A percentile compares a stretch with the other conserved stretches of the same genome.
phyloP scores from a whole-genome alignment of 805 yeast species.

The Saturnispora serradocipensis region DNA sequence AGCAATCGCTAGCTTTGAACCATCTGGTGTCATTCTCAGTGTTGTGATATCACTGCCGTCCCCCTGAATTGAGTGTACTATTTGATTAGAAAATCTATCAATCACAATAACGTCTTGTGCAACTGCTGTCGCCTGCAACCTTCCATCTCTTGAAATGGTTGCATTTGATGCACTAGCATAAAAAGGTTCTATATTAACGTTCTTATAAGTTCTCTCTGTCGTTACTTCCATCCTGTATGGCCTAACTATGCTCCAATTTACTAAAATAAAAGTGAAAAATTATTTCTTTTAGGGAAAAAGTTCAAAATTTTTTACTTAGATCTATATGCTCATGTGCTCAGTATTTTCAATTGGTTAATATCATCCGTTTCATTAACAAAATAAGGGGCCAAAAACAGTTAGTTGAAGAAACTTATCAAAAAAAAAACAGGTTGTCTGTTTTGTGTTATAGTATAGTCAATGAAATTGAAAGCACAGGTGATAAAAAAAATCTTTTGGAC shows the following conservation, averaged over 20 bases:
- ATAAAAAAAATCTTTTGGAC: no score
- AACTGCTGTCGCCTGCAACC: conserved; percentile 67
- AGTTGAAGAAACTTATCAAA: no score
- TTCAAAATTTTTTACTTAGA: conserved; percentile 1
- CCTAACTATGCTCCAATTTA: not conserved
- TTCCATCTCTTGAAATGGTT: conserved; percentile 52
- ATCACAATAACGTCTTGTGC: conserved; percentile 70
- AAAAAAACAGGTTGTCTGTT: no score
- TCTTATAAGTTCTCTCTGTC: conserved; percentile 27
- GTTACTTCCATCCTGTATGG: conserved; percentile 9
- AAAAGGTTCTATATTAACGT: conserved; percentile 61
- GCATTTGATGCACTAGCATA: conserved; percentile 81
- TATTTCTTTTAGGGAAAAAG: not conserved
- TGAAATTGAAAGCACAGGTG: no score
- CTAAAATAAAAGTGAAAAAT: conserved; percentile 4
- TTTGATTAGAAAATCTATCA: conserved; percentile 47
- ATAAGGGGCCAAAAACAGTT: no score
- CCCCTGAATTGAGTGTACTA: conserved; percentile 59
- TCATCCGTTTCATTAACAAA: no score
- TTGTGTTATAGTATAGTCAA: not conserved
- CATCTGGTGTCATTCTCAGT: conserved; percentile 70
- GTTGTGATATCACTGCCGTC: conserved; percentile 79
- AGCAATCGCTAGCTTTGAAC: conserved; percentile 54
- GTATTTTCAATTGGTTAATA: not conserved
- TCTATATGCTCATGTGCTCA: not conserved